Base-by-base conservation (phyloP, 352 stramenopile genomes). In the Elongisporangium undulatum region DNA sequence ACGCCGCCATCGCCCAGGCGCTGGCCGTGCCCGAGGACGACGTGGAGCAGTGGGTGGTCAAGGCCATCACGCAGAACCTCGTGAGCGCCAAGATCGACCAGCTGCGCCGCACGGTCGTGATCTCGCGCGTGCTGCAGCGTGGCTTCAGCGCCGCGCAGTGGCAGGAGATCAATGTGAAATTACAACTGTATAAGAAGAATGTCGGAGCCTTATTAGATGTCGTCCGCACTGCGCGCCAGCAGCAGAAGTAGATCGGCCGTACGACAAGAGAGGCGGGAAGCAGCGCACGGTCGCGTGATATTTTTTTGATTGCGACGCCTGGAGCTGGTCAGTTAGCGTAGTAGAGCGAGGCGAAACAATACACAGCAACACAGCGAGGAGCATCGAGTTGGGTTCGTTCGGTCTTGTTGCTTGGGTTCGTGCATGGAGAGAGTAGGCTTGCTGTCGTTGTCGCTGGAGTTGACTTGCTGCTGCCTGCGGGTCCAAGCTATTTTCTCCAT, bases 31-130 rank as follows among this genome's bases (percentile, higher is more conserved):
- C 85, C 26, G 81, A 92, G 39, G 72, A 86, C 49, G 84, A 97
- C 21, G 91, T 98, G 20, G 95, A 98, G 76, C 87, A 91, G 65
- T 98, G 92, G 92, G 88, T 98, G 53, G 96, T 98, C 64, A 84
- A 85, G 53, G 93, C 90, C 56, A 97, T 98, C 65, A 97, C 87
- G 48, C 82, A 81, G 29, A 91, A 91, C 34, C 66, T 98, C 20
- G 77, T 98, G 61, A 85, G 74, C 26, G 95, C 95, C 60, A 98
- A 98, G 74, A 97, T 98, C 69, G 93, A 98, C 74, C 95, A 98
- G 68, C 74, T 98, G 56, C 77, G 83, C 55, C 79, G 92, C 62
- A 95, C 90, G 19, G 88, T 98, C 26, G 88, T 97, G 64, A 82
- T 95, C 53, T 89, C 79, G 50, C 82, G 78, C 59, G 75, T 73